Base-by-base conservation (phyloP, 768 basidiomycete species). In the Saitozyma podzolica region DNA sequence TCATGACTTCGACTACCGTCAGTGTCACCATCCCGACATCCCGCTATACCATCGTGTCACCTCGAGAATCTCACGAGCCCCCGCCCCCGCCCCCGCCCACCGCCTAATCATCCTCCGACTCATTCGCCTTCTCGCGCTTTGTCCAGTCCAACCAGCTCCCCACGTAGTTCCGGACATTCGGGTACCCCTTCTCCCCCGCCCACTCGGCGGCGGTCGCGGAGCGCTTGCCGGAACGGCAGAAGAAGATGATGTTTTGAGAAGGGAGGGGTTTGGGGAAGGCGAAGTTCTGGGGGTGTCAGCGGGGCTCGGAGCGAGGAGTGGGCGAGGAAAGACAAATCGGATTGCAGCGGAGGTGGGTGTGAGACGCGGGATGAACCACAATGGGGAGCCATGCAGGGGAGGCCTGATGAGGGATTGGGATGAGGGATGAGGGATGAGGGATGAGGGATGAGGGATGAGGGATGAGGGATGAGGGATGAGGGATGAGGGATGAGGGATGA, bases 131-230 rank as follows among this genome's bases (percentile, higher is more conserved):
- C 65, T 80, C 79, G 81, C 82, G 79, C 73, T 82, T 81, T 11
- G 85, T 84, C 92, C 92, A 95, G 68, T 94, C 90, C 57, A 91
- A 78, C 90, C 91, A 95, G 17, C 89, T 91, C 9, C 92, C 92
- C 67, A 85, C 85, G 77, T 92, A 95, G 72, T 92, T 93, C 61
- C 86, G 77, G 11, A 84, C 69, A 54, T 90, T 90, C 56, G 82
- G 86, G 70, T 85, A 96, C 6, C 93, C 92, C 72, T 88, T 89
- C 64, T 89, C 82, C 71, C 86, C 87, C 0, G 91, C 90, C 49
- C 90, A 84, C 73, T 95, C 91, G 58, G 88, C 83, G 2, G 94
- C 94, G 10, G 88, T 86, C 3, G 88, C 83, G 64, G 90, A 90
- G 53, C 94, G 84, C 78, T 86, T 86, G 10, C 94, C 94, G 59